Evolutionary conservation across 768 basidiomycete genomes (phyloP), one percentile per base, ranked within the genome.

Genomic region (Boletus reticuloceps): DNA sequence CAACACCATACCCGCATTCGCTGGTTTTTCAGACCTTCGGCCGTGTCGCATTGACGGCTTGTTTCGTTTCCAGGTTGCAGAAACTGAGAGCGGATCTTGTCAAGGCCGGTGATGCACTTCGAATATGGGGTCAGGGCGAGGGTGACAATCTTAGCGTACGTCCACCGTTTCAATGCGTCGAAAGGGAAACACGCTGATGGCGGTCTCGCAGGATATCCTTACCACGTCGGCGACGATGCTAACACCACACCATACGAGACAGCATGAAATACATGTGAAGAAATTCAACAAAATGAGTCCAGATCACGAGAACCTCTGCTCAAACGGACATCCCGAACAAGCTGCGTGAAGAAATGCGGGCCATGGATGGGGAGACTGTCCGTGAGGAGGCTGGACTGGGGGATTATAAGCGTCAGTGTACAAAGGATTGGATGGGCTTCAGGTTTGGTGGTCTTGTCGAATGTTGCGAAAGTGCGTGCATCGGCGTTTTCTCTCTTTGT

Each of bases 361-460:
- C 69, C 8, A 77, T 95, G 71, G 94, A 97, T 63, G 79, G 84
- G 4, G 88, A 94, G 19, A 95, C 97, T 52, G 74, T 94, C 75
- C 79, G 75, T 1, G 90, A 93, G 59, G 94, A 96, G 63, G 84
- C 92, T 0, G 77, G 80, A 13, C 61, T 96, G 4, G 83, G 89
- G 1, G 93, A 96, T 66, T 90, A 86, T 68, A 98, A 96, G 73
- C 82, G 94, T 37, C 72, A 76, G 6, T 81, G 80, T 14, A 78
- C 87, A 3, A 83, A 82, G 58, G 75, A 80, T 41, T 89, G 85
- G 74, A 83, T 96, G 82, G 82, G 82, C 1, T 72, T 91, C 63
- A 95, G 96, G 74, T 94, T 95, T 66, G 92, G 91, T 22, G 94
- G 91, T 7, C 71, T 96, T 41, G 70, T 86, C 44, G 94, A 97